Evolutionary conservation across 176 grass and related monocot genomes (phyloP), one percentile per base, ranked within the genome.

Genomic region (Zoysia japonica): DNA sequence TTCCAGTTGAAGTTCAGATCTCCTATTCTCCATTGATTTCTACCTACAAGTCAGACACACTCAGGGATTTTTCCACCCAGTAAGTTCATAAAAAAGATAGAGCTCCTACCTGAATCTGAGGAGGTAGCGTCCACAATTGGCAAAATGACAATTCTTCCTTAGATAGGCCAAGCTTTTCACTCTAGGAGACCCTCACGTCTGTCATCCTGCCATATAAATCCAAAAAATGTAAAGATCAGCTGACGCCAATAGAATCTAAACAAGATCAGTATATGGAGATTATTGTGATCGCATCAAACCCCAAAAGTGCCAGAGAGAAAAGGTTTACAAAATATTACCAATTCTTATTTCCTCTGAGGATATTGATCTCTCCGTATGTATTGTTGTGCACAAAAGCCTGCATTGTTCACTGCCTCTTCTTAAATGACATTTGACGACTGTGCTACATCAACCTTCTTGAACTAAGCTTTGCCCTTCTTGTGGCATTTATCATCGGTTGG

Each of bases 61-160:
- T 28, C 28, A 28, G 28, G 28, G 45, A 74, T 3, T 47, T 60
- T 76, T 60, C 51, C 14, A 52, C 12, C 71, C 61, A 71, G 47
- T 62, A 84, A 81, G 42, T 76, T 60, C 28, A 28, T 20, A 35
- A 37, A 57, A 57, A 52, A 63, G 54, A 5, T 28, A 28, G 54
- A 66, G 61, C 42, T 78, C 67, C 20, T 62, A 88, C 96, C 96
- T 77, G 96, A 99, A 91, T 99, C 96, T 70, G 96, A 99, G 66
- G 96, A 99, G 67, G 85, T 99, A 68, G 88, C 88, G 89, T 99
- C 92, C 17, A 99, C 96, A 79, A 99, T 99, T 9, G 96, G 92
- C 55, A 99, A 86, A 81, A 99, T 81, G 87, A 93, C 77, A 99
- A 76, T 48, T 93, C 84, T 77, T 95, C 90, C 75, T 98, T 85